Evolutionary conservation across 352 stramenopile genomes (phyloP).

Genomic region (Pythium phragmiticola): DNA sequence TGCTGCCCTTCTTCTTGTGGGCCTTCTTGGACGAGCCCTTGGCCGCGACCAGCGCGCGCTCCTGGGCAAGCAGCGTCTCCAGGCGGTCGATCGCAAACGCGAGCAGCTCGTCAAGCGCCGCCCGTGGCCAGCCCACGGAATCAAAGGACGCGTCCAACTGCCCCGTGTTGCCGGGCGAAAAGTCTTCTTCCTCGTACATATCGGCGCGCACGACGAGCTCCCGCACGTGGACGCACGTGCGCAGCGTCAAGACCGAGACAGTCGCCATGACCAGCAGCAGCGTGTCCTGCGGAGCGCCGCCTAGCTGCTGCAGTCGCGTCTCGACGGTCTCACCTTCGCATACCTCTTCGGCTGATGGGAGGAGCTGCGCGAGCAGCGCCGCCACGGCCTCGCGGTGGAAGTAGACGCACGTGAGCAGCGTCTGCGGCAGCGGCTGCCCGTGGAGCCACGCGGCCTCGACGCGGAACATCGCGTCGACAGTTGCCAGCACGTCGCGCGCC

Average conservation of each 20-base stretch:
- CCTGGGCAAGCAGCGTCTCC: constrained; percentile 37
- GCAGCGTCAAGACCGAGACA: constrained; percentile 61
- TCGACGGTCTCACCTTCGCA: constrained; percentile 25
- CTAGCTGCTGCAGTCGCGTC: constrained; percentile 17
- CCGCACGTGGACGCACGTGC: constrained; percentile 78
- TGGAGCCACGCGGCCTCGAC: constrained; percentile 81
- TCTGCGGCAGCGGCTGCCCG: constrained; percentile 85
- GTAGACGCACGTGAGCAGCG: constrained; percentile 89
- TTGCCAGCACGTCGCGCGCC: constrained; percentile 66
- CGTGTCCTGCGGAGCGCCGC: constrained; percentile 39
- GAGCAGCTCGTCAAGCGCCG: constrained; percentile 44
- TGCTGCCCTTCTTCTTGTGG: constrained; percentile 64
- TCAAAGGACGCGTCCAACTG: constrained; percentile 54
- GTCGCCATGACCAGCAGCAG: constrained; percentile 75
- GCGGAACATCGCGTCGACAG: constrained; percentile 72
- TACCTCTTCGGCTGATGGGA: constrained; percentile 3
- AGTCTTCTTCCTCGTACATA: constrained; percentile 97
- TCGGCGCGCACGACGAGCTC: constrained; percentile 88
- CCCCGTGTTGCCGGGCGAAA: constrained; percentile 56
- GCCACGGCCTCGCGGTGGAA: constrained; percentile 73
- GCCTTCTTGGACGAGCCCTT: constrained; percentile 46
- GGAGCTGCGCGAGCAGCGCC: constrained; percentile 60
- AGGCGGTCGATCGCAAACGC: constrained; percentile 47
- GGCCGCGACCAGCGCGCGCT: constrained; percentile 30
- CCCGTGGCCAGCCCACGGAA: constrained; percentile 32